Evolutionary conservation across 2,329 filamentous ascomycete species (phyloP), one percentile per base, ranked within the genome.

Genomic region (Davidsoniella neocaledoniae): DNA sequence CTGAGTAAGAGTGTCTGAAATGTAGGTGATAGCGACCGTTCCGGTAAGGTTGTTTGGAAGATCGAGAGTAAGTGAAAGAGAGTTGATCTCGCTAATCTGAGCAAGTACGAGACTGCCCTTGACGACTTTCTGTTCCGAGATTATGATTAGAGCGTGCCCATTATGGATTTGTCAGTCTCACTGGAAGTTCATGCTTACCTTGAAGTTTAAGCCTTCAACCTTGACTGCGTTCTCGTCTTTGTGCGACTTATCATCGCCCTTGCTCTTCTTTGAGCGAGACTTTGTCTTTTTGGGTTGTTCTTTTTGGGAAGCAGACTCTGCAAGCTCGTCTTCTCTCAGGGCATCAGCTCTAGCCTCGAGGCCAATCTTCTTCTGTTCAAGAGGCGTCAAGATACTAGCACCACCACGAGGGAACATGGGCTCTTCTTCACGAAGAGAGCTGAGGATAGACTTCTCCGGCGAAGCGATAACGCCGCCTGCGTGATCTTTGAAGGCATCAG

Each of bases 351-450:
- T 91, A 43, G 91, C 91, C 65, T 96, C 83, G 52, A 93, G 81
- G 59, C 91, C 83, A 55, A 98, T 96, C 65, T 96, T 86, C 68
- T 94, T 95, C 62, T 93, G 84, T 64, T 98, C 91, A 47, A 98
- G 70, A 17, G 91, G 88, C 2, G 91, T 95, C 61, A 98, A 69
- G 48, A 94, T 73, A 61, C 86, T 93, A 48, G 79, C 90, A 41
- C 91, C 93, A 50, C 91, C 91, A 72, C 91, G 79, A 57, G 91
- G 90, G 59, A 98, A 98, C 42, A 90, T 73, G 33, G 81, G 80
- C 61, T 95, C 91, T 56, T 96, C 91, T 56, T 91, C 82, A 62
- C 73, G 78, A 46, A 76, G 61, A 9, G 68, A 60, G 37, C 72
- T 70, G 49, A 74, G 61, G 26, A 67, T 56, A 12, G 64, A 60